A percentile compares a stretch with the other conserved stretches of the same genome.
These are phyloP conservation scores for Colletotrichum spaethianum DNA, from an alignment of 2,329 filamentous ascomycete species.

Conservation along the genomic window DNA sequence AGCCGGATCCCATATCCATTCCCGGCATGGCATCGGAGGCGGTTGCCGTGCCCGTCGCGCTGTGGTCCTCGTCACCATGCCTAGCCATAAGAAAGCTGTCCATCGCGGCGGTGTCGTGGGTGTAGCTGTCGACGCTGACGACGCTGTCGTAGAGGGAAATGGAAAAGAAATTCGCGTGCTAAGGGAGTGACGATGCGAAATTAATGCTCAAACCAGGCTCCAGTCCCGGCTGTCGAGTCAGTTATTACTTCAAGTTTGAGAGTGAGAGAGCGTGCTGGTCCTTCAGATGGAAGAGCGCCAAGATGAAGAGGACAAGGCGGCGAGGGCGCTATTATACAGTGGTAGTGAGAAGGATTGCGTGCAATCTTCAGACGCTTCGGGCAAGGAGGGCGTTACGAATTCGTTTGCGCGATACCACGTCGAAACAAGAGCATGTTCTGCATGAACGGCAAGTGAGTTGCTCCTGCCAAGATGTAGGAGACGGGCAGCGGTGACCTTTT, in stretches of 20 bases:
- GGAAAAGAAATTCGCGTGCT: not conserved
- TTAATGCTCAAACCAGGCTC: constrained; percentile 31
- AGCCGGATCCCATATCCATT: constrained; percentile 36
- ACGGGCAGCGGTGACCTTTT: constrained; percentile 33
- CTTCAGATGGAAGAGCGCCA: not conserved
- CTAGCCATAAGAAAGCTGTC: constrained; percentile 33
- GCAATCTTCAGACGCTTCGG: constrained; percentile 42
- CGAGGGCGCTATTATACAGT: constrained; percentile 34
- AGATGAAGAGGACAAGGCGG: constrained; percentile 11
- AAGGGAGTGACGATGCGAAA: constrained; percentile 5
- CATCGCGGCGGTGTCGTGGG: constrained; percentile 15
- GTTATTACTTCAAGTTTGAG: constrained; percentile 4
- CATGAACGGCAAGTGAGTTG: constrained; percentile 37
- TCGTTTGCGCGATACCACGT: constrained; percentile 19
- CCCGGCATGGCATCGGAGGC: constrained; percentile 37
- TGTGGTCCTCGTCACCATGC: constrained; percentile 32
- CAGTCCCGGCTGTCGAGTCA: constrained; percentile 30
- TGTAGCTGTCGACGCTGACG: constrained; percentile 24
- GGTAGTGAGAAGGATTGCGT: constrained; percentile 41
- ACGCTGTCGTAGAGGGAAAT: not conserved
- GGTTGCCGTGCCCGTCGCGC: constrained; percentile 13
- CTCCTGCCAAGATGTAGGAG: constrained; percentile 34
- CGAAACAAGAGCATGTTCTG: constrained; percentile 40
- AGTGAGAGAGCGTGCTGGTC: constrained; percentile 6
- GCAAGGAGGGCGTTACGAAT: constrained; percentile 30